These are phyloP conservation scores for Paramecium caudatum DNA, from an alignment of 73 alveolate genomes.

Conservation along the genomic window DNA sequence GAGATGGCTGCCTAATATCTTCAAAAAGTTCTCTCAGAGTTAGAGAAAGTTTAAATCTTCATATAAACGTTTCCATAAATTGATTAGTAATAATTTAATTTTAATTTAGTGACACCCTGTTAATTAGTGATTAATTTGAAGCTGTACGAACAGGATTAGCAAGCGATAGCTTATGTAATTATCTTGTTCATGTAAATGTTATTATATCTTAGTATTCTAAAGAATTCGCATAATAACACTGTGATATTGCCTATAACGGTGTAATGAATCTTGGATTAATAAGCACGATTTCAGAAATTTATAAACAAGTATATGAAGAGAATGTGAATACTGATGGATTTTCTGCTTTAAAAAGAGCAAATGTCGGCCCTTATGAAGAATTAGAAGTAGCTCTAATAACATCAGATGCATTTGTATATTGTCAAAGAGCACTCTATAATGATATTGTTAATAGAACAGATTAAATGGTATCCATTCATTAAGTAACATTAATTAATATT, in stretches of 20 bases:
- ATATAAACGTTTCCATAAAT: too few relatives aligned
- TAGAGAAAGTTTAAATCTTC: too few relatives aligned
- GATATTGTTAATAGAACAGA: neutral
- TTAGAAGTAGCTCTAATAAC: constrained; percentile 15
- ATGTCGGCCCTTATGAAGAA: neutral
- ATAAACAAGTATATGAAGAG: neutral
- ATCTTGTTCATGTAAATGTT: too few relatives aligned
- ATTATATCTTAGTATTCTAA: too few relatives aligned
- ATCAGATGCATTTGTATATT: neutral
- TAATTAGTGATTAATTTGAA: too few relatives aligned
- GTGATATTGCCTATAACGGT: constrained; percentile 23
- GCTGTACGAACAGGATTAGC: too few relatives aligned
- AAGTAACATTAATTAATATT: neutral
- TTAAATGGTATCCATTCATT: neutral
- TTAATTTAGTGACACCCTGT: too few relatives aligned
- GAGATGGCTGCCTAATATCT: too few relatives aligned
- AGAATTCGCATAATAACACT: constrained; percentile 20
- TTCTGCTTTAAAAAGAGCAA: neutral
- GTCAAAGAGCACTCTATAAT: neutral
- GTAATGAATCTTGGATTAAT: constrained; percentile 3
- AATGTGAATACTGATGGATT: constrained; percentile 16
- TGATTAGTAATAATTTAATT: too few relatives aligned
- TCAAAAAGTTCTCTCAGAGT: too few relatives aligned
- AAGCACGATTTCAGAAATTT: neutral
- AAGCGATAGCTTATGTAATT: too few relatives aligned